These are phyloP conservation scores for Malus hybrid DNA, from an alignment of 331 rosid species.

Conservation along the genomic window DNA sequence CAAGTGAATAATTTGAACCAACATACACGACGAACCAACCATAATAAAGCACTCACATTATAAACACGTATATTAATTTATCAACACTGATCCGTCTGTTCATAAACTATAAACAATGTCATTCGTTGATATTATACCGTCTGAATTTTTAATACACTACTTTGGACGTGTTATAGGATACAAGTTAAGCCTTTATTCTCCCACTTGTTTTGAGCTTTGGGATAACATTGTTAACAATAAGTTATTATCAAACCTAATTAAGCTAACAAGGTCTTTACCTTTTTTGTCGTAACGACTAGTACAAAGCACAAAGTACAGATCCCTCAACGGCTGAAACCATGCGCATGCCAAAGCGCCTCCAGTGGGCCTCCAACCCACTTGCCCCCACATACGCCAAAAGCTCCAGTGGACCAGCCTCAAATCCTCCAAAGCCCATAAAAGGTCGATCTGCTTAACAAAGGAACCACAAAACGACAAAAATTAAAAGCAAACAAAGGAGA, in stretches of 20 bases:
- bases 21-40: fast-evolving
- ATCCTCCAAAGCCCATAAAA: constrained; percentile 9
- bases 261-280: background rate
- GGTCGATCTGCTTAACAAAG: background rate
- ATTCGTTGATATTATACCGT: too few species aligned
- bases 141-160: too few species aligned
- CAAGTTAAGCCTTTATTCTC: background rate
- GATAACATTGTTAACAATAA: background rate
- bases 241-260: too few species aligned
- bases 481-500: background rate
- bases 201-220: background rate
- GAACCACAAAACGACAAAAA: constrained; percentile 12
- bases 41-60: too few species aligned
- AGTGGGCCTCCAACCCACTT: constrained; percentile 23
- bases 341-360: constrained; percentile 24
- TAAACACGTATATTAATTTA: background rate
- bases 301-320: background rate
- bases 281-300: background rate
- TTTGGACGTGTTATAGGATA: background rate
- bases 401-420: constrained; percentile 15
- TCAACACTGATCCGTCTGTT: too few species aligned
- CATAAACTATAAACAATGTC: background rate
- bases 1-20: background rate
- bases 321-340: background rate
- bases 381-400: background rate